Evolutionary conservation across 208 protist species (phyloP).

Genomic region (Leishmania arabica): DNA sequence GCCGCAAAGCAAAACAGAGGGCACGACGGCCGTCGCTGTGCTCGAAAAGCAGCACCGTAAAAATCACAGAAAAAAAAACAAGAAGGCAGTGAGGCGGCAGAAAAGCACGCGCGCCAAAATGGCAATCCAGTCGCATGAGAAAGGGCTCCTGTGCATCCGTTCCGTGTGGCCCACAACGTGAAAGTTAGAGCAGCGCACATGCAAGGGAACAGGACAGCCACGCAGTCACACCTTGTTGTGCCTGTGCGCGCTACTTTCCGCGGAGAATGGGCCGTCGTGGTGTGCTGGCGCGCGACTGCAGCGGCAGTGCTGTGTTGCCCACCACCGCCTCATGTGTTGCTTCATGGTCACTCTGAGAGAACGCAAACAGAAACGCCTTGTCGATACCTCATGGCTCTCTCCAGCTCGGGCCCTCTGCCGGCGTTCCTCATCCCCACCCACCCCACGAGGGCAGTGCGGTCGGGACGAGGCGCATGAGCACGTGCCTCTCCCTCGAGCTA

Average conservation of each 20-base stretch:
- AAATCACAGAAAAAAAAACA: not conserved
- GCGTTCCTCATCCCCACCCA: not conserved
- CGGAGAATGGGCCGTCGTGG: not conserved
- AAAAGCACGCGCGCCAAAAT: too few species aligned
- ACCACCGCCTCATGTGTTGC: not conserved
- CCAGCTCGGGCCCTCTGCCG: not conserved
- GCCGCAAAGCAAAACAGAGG: not conserved
- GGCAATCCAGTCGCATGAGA: not conserved
- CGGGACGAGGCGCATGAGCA: not conserved
- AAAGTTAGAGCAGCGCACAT: not conserved
- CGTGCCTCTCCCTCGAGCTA: not conserved
- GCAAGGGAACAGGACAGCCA: not conserved
- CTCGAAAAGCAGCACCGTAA: not conserved
- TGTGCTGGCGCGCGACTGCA: not conserved
- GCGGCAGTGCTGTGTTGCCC: not conserved
- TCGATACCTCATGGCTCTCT: not conserved
- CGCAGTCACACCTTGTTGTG: not conserved
- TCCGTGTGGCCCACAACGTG: not conserved
- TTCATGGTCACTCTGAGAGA: not conserved
- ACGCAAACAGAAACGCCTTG: not conserved
- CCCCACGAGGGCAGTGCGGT: not conserved
- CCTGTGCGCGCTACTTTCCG: not conserved
- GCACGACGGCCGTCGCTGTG: not conserved
- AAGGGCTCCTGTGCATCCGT: not conserved
- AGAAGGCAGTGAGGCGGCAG: not conserved